Evolutionary conservation across 2,329 filamentous ascomycete genomes (phyloP).

Genomic region (Pseudogymnoascus sp.): DNA sequence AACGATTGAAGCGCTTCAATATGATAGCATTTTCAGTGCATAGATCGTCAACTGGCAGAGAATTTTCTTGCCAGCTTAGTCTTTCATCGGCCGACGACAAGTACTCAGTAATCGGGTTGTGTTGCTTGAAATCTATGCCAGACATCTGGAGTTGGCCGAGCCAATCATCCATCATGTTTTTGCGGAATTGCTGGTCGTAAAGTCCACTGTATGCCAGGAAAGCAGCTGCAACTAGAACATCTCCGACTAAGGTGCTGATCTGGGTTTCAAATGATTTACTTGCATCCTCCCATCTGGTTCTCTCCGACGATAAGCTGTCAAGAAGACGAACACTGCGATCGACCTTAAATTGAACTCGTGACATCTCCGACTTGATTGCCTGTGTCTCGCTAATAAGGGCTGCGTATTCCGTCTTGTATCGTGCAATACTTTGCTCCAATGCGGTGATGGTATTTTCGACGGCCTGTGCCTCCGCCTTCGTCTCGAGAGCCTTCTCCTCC

Average conservation of each 20-base stretch:
- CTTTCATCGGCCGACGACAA: constrained; percentile 93
- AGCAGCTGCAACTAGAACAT: constrained; percentile 91
- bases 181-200: constrained; percentile 96
- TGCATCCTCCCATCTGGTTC: constrained; percentile 88
- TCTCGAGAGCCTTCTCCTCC: constrained; percentile 82
- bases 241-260: constrained; percentile 90
- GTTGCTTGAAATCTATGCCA: constrained; percentile 86
- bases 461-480: constrained; percentile 85
- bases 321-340: constrained; percentile 90
- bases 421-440: constrained; percentile 84
- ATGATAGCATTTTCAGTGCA: constrained; percentile 99
- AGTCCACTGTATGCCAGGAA: constrained; percentile 96
- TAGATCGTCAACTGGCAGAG: constrained; percentile 87
- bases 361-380: constrained; percentile 96
- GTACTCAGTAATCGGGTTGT: constrained; percentile 93
- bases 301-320: constrained; percentile 89
- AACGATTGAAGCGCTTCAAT: constrained; percentile 94
- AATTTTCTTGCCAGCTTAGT: constrained; percentile 89
- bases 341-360: constrained; percentile 93
- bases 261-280: constrained; percentile 98
- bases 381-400: constrained; percentile 94
- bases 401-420: constrained; percentile 94
- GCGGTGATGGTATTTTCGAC: constrained; percentile 80
- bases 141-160: constrained; percentile 85
- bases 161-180: constrained; percentile 97